These are phyloP conservation scores for Cenchrus purpureus DNA, from an alignment of 176 grass and related monocot genomes.

Conservation along the genomic window DNA sequence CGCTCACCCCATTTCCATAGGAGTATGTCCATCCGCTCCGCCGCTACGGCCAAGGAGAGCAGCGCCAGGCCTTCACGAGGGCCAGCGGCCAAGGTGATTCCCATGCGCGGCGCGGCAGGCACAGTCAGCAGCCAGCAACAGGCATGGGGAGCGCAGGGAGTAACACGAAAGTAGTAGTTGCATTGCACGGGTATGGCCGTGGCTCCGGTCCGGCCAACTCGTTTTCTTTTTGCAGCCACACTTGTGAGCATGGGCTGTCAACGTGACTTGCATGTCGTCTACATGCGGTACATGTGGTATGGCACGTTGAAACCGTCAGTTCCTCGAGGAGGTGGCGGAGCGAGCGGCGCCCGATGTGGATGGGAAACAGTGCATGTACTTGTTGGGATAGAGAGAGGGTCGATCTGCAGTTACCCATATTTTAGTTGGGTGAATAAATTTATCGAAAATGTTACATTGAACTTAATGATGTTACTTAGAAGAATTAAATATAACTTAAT, in stretches of 20 bases:
- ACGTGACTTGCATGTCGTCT: neutral
- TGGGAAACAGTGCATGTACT: no score
- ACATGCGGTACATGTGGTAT: neutral
- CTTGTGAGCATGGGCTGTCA: neutral
- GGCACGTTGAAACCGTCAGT: neutral
- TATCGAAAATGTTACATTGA: no score
- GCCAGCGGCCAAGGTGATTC: neutral
- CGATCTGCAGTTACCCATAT: no score
- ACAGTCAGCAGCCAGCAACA: neutral
- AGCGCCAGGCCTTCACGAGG: neutral
- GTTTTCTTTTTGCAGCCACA: no score
- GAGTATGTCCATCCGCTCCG: neutral
- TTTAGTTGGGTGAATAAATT: no score
- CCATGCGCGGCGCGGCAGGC: neutral
- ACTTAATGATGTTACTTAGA: no score
- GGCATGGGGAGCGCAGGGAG: neutral
- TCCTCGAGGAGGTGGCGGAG: neutral
- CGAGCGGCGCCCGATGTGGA: no score
- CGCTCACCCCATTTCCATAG: no score
- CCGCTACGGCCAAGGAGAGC: neutral
- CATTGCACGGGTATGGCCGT: neutral
- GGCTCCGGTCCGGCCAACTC: no score
- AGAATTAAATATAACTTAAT: no score
- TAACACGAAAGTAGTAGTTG: neutral
- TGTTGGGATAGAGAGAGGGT: no score